A percentile compares a stretch with the other conserved stretches of the same genome.
Evolutionary conservation across 2,329 filamentous ascomycete genomes (phyloP).

Genomic region (Achaetomium macrosporum): DNA sequence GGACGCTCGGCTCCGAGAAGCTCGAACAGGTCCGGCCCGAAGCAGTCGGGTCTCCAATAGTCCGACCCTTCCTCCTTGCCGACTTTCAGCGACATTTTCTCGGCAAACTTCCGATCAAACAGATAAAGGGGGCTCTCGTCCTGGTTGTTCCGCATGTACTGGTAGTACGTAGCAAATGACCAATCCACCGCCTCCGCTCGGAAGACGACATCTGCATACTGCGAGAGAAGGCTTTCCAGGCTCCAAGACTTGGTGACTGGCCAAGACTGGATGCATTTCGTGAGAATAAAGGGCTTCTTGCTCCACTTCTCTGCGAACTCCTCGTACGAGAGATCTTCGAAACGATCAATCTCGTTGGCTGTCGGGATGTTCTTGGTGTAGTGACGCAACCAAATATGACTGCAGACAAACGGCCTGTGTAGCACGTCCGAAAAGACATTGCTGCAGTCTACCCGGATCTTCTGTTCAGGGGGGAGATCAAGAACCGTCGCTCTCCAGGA

Average conservation of each 20-base stretch:
- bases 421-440: conserved; percentile 85
- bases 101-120: conserved; percentile 80
- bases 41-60: conserved; percentile 79
- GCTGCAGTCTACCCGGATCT: conserved; percentile 61
- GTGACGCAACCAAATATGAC: conserved; percentile 61
- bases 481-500: conserved; percentile 81
- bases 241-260: conserved; percentile 71
- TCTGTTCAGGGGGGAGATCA: conserved; percentile 43
- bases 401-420: conserved; percentile 85
- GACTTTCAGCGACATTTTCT: conserved; percentile 73
- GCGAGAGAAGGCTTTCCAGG: conserved; percentile 56
- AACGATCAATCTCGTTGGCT: conserved; percentile 64
- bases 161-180: conserved; percentile 71
- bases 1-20: conserved; percentile 73
- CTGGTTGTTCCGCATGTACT: conserved; percentile 71
- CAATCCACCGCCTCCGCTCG: conserved; percentile 92
- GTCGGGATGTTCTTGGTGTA: conserved; percentile 67
- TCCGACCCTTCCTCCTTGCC: conserved; percentile 45
- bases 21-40: conserved; percentile 80
- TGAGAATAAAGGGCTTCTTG: conserved; percentile 78
- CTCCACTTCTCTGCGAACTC: conserved; percentile 75
- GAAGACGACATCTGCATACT: conserved; percentile 64
- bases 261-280: conserved; percentile 75
- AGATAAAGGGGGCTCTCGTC: conserved; percentile 92
- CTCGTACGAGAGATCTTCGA: conserved; percentile 61